A percentile compares a stretch with the other conserved stretches of the same genome.
Conservation (phyloP, 192 early-diverging fungal species). For the Coemansia sp. region DNA sequence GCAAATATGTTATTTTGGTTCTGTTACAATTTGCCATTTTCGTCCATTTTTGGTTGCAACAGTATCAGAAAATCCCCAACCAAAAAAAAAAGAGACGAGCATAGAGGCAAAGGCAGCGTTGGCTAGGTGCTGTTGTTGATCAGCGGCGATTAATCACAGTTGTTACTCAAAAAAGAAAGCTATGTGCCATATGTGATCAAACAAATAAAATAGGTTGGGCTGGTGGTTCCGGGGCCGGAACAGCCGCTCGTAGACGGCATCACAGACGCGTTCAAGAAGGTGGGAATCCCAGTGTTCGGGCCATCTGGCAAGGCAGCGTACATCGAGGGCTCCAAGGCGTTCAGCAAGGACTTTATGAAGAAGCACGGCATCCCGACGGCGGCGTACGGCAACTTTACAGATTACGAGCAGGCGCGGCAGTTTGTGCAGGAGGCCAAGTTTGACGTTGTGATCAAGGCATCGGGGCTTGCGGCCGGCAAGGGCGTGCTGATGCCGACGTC, state of each 20-base stretch:
- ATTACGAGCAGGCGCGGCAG: slow-evolving; percentile 66
- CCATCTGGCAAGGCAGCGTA: slow-evolving; percentile 84
- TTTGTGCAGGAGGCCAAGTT: slow-evolving; percentile 63
- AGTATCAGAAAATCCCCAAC: background rate
- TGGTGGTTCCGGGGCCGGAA: slow-evolving; percentile 95
- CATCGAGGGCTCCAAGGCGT: slow-evolving; percentile 98
- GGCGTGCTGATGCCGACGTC: slow-evolving; percentile 90
- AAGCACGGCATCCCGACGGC: slow-evolving; percentile 96
- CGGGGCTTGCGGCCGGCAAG: slow-evolving; percentile 96
- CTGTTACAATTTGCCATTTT: background rate
- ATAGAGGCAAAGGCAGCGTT: background rate
- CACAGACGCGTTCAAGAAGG: slow-evolving; percentile 76
- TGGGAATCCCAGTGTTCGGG: slow-evolving; percentile 74
- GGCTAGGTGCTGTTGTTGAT: slow-evolving; percentile 1
- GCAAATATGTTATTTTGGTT: background rate
- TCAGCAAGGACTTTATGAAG: slow-evolving; percentile 98
- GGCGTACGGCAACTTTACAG: slow-evolving; percentile 82
- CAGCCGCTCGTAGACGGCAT: slow-evolving; percentile 96
- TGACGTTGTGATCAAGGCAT: slow-evolving; percentile 91
- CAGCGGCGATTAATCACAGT: slow-evolving; percentile 48
- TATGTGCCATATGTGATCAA: too few relatives aligned
- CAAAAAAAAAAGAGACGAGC: background rate
- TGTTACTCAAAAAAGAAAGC: slow-evolving; percentile 18
- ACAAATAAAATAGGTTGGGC: slow-evolving; percentile 19
- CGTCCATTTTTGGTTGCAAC: background rate